Evolutionary conservation across 2,329 filamentous ascomycete species (phyloP).

Genomic region (Helotiales sp.): DNA sequence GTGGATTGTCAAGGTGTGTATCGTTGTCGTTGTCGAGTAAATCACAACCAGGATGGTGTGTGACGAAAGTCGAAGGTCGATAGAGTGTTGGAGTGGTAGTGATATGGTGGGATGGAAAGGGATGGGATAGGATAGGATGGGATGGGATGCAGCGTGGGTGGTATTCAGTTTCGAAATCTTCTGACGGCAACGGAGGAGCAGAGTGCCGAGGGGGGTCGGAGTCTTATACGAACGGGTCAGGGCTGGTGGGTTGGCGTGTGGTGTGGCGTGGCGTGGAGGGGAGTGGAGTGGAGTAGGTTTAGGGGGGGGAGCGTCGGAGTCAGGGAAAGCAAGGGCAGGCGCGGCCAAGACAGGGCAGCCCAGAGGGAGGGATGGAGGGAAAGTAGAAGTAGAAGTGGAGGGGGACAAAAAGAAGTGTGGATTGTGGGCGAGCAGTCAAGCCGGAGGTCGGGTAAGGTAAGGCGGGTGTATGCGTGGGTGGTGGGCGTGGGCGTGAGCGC

Average conservation of each 20-base stretch:
- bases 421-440: background rate
- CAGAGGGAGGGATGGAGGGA: background rate
- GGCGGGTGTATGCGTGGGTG: background rate
- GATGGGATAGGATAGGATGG: constrained; percentile 1
- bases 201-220: constrained; percentile 35
- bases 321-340: constrained; percentile 1
- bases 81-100: background rate
- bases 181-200: constrained; percentile 31
- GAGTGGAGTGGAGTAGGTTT: no score
- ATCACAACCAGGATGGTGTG: background rate
- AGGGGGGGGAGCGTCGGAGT: constrained; percentile 10
- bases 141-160: constrained; percentile 32
- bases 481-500: background rate
- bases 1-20: background rate
- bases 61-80: background rate
- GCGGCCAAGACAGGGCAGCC: background rate
- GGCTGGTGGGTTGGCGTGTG: background rate
- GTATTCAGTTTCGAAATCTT: constrained; percentile 29
- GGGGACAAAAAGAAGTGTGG: constrained; percentile 2
- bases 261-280: no score
- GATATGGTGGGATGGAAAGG: constrained; percentile 29
- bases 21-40: background rate
- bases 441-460: background rate
- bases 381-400: background rate
- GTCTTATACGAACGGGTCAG: constrained; percentile 32